These are phyloP conservation scores for Anaeramoeba flamelloides DNA, from an alignment of 78 protist species.

Conservation along the genomic window DNA sequence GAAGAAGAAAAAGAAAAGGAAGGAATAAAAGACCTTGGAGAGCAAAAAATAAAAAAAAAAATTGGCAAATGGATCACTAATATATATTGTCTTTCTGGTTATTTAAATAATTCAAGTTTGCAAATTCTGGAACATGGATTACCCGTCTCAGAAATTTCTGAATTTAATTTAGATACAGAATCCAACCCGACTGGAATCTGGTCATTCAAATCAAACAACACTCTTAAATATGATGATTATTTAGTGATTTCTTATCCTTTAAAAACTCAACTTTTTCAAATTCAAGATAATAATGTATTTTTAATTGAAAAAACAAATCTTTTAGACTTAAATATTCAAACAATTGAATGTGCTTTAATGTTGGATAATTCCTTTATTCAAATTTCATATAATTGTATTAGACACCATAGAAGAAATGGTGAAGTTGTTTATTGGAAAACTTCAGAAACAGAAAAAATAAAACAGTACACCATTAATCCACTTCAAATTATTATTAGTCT, in stretches of 20 bases:
- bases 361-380: background rate
- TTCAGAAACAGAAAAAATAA: background rate
- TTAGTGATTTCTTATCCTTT: background rate
- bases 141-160: constrained; percentile 47
- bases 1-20: no score
- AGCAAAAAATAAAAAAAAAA: no score
- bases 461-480: background rate
- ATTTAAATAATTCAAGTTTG: constrained; percentile 32
- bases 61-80: no score
- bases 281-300: background rate
- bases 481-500: background rate
- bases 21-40: no score
- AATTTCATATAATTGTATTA: background rate
- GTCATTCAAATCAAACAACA: background rate
- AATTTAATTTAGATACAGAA: no score
- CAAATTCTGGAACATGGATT: constrained; percentile 70
- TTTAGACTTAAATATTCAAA: background rate
- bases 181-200: background rate
- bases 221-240: background rate
- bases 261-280: background rate
- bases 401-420: background rate
- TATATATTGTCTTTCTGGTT: background rate
- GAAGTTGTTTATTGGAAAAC: background rate
- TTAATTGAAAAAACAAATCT: background rate
- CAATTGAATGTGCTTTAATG: background rate